Evolutionary conservation across 495 filamentous ascomycete species (phyloP).

Genomic region (Glarea lozoyensis): DNA sequence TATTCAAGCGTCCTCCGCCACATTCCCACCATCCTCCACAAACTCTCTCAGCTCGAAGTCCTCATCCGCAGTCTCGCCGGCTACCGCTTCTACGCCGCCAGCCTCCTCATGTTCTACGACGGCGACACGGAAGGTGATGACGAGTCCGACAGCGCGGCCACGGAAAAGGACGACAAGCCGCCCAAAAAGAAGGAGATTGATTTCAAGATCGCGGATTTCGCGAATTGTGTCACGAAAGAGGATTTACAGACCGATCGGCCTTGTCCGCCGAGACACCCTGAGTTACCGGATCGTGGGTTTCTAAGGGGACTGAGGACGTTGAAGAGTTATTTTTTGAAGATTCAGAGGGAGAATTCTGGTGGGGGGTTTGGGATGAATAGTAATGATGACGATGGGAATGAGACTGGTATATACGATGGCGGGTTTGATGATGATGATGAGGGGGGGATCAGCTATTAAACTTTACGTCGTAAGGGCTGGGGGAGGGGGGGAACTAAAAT

Average conservation of each 20-base stretch:
- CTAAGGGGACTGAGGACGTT: slow-evolving; percentile 75
- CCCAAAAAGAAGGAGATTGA: slow-evolving; percentile 51
- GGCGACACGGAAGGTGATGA: slow-evolving; percentile 50
- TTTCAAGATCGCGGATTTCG: slow-evolving; percentile 97
- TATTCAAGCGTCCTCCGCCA: slow-evolving; percentile 68
- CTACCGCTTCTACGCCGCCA: slow-evolving; percentile 94
- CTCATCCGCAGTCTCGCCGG: slow-evolving; percentile 72
- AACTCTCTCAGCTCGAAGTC: slow-evolving; percentile 69
- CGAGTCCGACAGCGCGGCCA: slow-evolving; percentile 33
- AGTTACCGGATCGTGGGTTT: slow-evolving; percentile 81
- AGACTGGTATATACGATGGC: not conserved
- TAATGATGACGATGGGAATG: not conserved
- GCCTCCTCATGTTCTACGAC: slow-evolving; percentile 90
- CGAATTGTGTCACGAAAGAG: slow-evolving; percentile 89
- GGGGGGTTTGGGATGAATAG: slow-evolving; percentile 4
- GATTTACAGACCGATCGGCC: slow-evolving; percentile 52
- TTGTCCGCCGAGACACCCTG: slow-evolving; percentile 74
- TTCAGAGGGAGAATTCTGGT: slow-evolving; percentile 60
- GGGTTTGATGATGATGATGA: slow-evolving; percentile 14
- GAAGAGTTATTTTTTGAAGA: slow-evolving; percentile 76
- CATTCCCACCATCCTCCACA: slow-evolving; percentile 78
- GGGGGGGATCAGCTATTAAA: slow-evolving; percentile 17
- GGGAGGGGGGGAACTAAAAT: too few relatives aligned
- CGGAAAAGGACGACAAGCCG: slow-evolving; percentile 42
- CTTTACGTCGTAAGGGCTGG: too few relatives aligned